These are phyloP conservation scores for Lithospermum erythrorhizon DNA, from an alignment of 257 asterid species.

Conservation along the genomic window DNA sequence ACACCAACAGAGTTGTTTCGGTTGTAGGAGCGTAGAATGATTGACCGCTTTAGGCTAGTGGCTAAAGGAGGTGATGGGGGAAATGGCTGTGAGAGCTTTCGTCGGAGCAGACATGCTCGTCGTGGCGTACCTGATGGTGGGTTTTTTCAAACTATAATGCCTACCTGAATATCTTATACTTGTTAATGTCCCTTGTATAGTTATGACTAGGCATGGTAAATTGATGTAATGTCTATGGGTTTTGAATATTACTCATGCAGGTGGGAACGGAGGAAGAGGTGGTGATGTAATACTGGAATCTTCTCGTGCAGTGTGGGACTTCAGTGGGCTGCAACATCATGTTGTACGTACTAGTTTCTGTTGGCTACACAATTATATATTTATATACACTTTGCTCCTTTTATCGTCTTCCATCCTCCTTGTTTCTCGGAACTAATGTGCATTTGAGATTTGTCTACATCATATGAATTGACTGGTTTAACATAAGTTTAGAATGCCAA, in stretches of 20 bases:
- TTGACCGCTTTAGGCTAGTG: constrained; percentile 57
- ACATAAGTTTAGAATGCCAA: constrained; percentile 55
- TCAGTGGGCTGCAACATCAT: constrained; percentile 86
- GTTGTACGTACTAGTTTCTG: constrained; percentile 35
- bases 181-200: not conserved
- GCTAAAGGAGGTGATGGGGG: constrained; percentile 99
- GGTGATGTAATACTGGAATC: constrained; percentile 88
- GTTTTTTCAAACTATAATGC: constrained; percentile 12
- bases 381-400: not conserved
- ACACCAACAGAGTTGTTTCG: constrained; percentile 6
- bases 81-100: constrained; percentile 75
- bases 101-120: constrained; percentile 69
- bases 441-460: constrained; percentile 7
- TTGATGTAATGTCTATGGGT: not conserved
- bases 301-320: constrained; percentile 76
- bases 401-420: constrained; percentile 2
- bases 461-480: constrained; percentile 1
- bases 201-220: not conserved
- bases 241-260: constrained; percentile 23
- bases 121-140: constrained; percentile 89
- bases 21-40: constrained; percentile 82
- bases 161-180: not conserved
- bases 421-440: constrained; percentile 2
- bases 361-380: not conserved
- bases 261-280: constrained; percentile 94